These are phyloP conservation scores for Kokia cookei DNA, from an alignment of 441 rosid species.

Conservation along the genomic window DNA sequence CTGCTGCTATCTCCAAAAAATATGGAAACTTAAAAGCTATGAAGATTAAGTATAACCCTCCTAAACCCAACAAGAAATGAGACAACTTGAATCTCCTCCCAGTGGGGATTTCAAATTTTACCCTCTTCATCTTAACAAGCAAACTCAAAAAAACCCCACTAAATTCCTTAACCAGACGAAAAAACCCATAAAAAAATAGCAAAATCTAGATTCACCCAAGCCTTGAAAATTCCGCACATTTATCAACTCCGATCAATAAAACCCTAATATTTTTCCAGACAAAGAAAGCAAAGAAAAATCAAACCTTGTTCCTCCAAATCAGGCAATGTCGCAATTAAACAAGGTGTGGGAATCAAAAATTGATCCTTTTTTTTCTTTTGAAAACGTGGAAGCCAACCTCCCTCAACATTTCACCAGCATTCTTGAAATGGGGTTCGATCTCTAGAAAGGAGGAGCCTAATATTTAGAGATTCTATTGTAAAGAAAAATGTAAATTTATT, in stretches of 20 bases:
- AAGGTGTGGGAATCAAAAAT: not conserved
- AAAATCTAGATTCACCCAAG: conserved; percentile 17
- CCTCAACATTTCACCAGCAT: conserved; percentile 17
- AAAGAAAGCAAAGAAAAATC: conserved; percentile 1
- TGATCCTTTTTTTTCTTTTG: not conserved
- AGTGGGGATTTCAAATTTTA: conserved; percentile 49
- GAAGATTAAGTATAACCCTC: conserved; percentile 64
- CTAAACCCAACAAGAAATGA: conserved; percentile 60
- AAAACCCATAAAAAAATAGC: conserved; percentile 8
- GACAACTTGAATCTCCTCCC: conserved; percentile 71
- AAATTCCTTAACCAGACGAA: conserved; percentile 1
- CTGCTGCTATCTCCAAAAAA: conserved; percentile 60
- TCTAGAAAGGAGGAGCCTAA: not conserved
- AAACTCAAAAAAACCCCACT: conserved; percentile 9
- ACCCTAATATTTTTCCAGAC: not conserved
- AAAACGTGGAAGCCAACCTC: conserved; percentile 6
- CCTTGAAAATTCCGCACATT: conserved; percentile 7
- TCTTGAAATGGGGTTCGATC: conserved; percentile 4
- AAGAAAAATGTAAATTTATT: not conserved
- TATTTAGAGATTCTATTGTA: not conserved
- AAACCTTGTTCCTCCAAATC: conserved; percentile 21
- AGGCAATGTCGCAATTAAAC: conserved; percentile 13
- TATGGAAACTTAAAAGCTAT: conserved; percentile 75
- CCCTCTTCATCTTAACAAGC: conserved; percentile 61
- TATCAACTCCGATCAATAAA: conserved; percentile 9